phyloP scores from a whole-genome alignment of 805 yeast genomes.

The Starmerella bombicola region DNA sequence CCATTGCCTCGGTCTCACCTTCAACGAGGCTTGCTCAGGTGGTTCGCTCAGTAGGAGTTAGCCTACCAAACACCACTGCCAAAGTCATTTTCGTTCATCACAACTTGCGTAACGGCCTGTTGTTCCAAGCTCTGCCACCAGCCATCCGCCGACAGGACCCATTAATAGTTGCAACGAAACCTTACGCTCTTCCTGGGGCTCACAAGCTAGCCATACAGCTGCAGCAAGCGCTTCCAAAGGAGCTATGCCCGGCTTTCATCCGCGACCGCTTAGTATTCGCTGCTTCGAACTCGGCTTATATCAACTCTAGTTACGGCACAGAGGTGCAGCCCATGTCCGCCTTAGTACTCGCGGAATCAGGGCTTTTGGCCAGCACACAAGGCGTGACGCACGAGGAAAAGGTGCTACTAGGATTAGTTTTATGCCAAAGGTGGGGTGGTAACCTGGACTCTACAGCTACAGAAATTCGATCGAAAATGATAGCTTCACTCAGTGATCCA shows the following conservation, averaged over 20 bases:
- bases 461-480: constrained; percentile 5
- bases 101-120: constrained; percentile 65
- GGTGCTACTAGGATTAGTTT: constrained; percentile 58
- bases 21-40: constrained; percentile 8
- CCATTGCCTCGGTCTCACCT: not conserved
- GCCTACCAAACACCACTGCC: constrained; percentile 1
- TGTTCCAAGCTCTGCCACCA: constrained; percentile 49
- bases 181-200: constrained; percentile 57
- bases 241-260: constrained; percentile 45
- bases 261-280: constrained; percentile 53
- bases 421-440: constrained; percentile 75
- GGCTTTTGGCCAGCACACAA: constrained; percentile 62
- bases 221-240: constrained; percentile 45
- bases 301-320: constrained; percentile 63
- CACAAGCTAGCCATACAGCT: constrained; percentile 44
- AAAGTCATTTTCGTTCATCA: constrained; percentile 46
- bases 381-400: constrained; percentile 62
- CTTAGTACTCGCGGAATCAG: constrained; percentile 57
- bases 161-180: constrained; percentile 51
- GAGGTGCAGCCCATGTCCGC: constrained; percentile 68
- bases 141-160: constrained; percentile 56
- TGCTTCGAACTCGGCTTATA: constrained; percentile 59
- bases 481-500: constrained; percentile 21
- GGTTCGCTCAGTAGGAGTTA: constrained; percentile 5
- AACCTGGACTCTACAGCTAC: constrained; percentile 34